Percentiles rank a stretch among this genome's conserved stretches.
Evolutionary conservation across 352 stramenopile genomes (phyloP).

Genomic region (Blastocystis sp.): DNA sequence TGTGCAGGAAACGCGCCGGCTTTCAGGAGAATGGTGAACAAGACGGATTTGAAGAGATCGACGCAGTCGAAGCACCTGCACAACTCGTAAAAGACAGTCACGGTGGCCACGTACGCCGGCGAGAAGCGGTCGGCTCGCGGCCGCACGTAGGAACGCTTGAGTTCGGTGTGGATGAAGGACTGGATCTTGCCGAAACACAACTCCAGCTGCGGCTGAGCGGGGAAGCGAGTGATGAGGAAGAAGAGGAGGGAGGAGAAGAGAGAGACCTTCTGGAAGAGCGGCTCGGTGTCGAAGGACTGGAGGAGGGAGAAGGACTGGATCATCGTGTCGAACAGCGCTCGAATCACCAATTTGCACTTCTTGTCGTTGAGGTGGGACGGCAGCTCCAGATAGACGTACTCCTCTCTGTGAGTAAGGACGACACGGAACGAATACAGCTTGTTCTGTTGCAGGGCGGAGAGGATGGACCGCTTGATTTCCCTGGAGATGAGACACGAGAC

Average conservation of each 20-base stretch:
- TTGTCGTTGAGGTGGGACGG: background rate
- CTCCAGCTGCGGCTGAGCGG: background rate
- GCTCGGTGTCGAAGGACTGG: background rate
- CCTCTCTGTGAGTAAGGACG: slow-evolving; percentile 19
- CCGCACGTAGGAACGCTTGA: background rate
- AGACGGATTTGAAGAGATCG: slow-evolving; percentile 3
- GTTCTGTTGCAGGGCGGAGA: slow-evolving; percentile 36
- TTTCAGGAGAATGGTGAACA: slow-evolving; percentile 21
- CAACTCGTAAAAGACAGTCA: slow-evolving; percentile 56
- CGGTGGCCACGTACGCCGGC: slow-evolving; percentile 19
- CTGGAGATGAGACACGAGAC: background rate
- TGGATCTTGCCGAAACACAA: background rate
- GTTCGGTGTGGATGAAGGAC: background rate
- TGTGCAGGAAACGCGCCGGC: slow-evolving; percentile 38
- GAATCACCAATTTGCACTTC: background rate
- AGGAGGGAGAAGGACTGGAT: slow-evolving; percentile 56
- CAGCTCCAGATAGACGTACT: slow-evolving; percentile 21
- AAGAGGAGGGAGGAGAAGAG: slow-evolving; percentile 48
- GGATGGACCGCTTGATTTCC: slow-evolving; percentile 13
- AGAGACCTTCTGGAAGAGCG: slow-evolving; percentile 20
- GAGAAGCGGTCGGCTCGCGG: slow-evolving; percentile 22
- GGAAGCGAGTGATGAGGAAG: slow-evolving; percentile 30
- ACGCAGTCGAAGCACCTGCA: slow-evolving; percentile 16
- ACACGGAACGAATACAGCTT: background rate
- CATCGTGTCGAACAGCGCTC: background rate